Conservation (phyloP, 2,329 filamentous ascomycete species). For the Ophiostoma populinum region DNA sequence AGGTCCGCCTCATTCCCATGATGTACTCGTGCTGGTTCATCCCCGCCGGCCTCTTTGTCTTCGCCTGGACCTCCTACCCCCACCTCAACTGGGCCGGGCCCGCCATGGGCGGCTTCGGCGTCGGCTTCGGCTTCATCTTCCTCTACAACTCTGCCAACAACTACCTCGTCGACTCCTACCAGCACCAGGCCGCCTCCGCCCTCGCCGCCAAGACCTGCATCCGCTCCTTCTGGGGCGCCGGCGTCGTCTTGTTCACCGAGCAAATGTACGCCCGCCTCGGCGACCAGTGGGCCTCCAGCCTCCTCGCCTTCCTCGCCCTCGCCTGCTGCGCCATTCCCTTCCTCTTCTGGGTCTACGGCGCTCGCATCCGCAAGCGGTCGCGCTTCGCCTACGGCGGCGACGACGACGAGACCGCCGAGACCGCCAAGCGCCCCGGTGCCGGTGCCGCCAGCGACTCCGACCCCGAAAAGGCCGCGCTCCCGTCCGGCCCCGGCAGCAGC, state of each 20-base stretch:
- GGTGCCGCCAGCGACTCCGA: constrained; percentile 1
- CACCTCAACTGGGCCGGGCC: constrained; percentile 54
- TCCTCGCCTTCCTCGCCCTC: constrained; percentile 57
- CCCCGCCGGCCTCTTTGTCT: constrained; percentile 32
- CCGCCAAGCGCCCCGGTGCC: not conserved
- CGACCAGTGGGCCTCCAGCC: constrained; percentile 57
- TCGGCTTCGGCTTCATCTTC: constrained; percentile 72
- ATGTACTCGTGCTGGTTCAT: constrained; percentile 61
- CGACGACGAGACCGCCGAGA: constrained; percentile 21
- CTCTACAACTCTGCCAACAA: constrained; percentile 66
- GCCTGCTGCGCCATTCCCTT: constrained; percentile 72
- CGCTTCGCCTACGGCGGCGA: constrained; percentile 53
- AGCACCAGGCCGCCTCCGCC: constrained; percentile 61
- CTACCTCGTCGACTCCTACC: constrained; percentile 48
- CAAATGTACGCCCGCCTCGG: constrained; percentile 64
- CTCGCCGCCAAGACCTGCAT: constrained; percentile 70
- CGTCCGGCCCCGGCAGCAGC: not conserved
- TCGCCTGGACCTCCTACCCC: constrained; percentile 44
- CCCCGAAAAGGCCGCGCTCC: constrained; percentile 5
- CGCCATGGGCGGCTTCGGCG: constrained; percentile 49
- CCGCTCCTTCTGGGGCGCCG: constrained; percentile 65
- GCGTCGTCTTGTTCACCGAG: constrained; percentile 58
- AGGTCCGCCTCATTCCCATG: constrained; percentile 67
- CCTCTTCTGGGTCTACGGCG: constrained; percentile 60
- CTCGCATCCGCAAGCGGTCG: constrained; percentile 45